phyloP scores from a whole-genome alignment of 2,329 filamentous ascomycete genomes.

The Aspergillus tamarii region DNA sequence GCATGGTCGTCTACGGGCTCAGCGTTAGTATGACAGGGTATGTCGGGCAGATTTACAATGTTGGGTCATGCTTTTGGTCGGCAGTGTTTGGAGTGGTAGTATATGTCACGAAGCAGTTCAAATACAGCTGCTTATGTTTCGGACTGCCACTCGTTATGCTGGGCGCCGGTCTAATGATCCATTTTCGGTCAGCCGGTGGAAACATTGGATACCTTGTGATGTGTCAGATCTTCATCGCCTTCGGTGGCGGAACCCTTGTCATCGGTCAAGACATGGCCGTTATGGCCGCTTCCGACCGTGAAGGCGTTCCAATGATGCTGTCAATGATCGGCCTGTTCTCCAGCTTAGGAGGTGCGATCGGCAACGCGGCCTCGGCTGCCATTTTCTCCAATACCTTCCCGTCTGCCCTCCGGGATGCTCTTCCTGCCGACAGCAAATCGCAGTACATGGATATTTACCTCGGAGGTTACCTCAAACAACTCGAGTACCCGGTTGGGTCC shows the following conservation, averaged over 20 bases:
- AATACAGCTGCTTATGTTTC: slow-evolving; percentile 55
- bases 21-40: slow-evolving; percentile 48
- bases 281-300: slow-evolving; percentile 58
- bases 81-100: slow-evolving; percentile 55
- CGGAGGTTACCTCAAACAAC: slow-evolving; percentile 31
- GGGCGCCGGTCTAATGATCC: slow-evolving; percentile 59
- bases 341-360: slow-evolving; percentile 41
- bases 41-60: slow-evolving; percentile 55
- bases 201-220: slow-evolving; percentile 56
- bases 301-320: slow-evolving; percentile 54
- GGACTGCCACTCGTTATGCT: slow-evolving; percentile 56
- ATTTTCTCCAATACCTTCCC: slow-evolving; percentile 28
- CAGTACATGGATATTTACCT: slow-evolving; percentile 26
- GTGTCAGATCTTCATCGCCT: slow-evolving; percentile 60
- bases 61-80: slow-evolving; percentile 57
- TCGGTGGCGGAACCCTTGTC: slow-evolving; percentile 57
- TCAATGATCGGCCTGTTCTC: slow-evolving; percentile 41
- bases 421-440: slow-evolving; percentile 23
- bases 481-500: slow-evolving; percentile 31
- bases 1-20: slow-evolving; percentile 58
- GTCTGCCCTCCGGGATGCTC: slow-evolving; percentile 12
- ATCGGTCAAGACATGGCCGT: slow-evolving; percentile 62
- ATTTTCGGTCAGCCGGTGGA: slow-evolving; percentile 53
- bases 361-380: slow-evolving; percentile 23
- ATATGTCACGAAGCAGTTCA: slow-evolving; percentile 55